A percentile compares a stretch with the other conserved stretches of the same genome.
Evolutionary conservation across 768 basidiomycete genomes (phyloP).

Genomic region (Leccinellum rugosiceps): DNA sequence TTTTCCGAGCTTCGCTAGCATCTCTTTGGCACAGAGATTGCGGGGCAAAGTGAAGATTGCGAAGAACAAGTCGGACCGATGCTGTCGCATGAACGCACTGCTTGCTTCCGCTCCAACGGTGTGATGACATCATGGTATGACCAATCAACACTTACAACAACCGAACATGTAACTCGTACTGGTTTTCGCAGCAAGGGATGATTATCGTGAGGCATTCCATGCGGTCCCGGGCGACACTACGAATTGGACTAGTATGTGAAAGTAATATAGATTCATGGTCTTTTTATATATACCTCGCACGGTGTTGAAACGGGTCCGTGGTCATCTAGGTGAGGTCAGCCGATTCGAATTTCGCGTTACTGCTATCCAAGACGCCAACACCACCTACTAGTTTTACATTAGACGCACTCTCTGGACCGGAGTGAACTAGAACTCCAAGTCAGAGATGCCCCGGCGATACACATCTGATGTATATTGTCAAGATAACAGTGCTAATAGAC

Average conservation of each 20-base stretch:
- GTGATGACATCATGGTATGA: no score
- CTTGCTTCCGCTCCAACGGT: no score
- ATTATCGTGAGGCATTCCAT: no score
- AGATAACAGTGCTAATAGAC: constrained; percentile 4
- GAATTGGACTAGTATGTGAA: no score
- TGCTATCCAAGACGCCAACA: background rate
- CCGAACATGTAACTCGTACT: no score
- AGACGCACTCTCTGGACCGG: no score
- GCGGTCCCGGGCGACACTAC: no score
- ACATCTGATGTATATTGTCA: background rate
- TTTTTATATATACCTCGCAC: no score
- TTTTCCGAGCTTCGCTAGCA: background rate
- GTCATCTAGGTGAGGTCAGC: background rate
- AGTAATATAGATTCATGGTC: no score
- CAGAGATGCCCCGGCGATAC: background rate
- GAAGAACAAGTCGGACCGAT: background rate
- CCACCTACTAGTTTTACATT: background rate
- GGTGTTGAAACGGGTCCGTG: background rate
- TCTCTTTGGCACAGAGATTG: background rate
- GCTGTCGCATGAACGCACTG: constrained; percentile 22
- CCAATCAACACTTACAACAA: no score
- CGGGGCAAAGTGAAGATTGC: background rate
- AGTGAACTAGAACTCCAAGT: background rate
- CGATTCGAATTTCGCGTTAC: background rate
- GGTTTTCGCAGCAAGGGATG: no score